These are phyloP conservation scores for Wickerhamiella musiphila DNA, from an alignment of 805 yeast species.

Conservation along the genomic window DNA sequence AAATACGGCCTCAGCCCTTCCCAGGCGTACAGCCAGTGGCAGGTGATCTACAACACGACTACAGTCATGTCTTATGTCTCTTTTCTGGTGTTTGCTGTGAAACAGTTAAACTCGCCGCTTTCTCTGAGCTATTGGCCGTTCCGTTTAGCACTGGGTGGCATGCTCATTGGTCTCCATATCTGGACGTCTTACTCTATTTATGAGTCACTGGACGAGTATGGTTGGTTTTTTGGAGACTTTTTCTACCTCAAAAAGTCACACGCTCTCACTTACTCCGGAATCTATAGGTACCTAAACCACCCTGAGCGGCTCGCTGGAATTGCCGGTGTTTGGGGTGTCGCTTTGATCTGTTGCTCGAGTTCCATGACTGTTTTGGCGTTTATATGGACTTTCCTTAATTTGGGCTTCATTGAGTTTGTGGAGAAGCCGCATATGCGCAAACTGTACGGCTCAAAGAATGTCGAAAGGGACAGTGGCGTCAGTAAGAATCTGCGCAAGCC, in stretches of 20 bases:
- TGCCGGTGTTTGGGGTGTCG: conserved; percentile 62
- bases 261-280: conserved; percentile 56
- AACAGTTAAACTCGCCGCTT: conserved; percentile 17
- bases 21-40: conserved; percentile 59
- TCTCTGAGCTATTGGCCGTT: conserved; percentile 25
- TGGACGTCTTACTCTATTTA: conserved; percentile 57
- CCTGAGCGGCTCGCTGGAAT: conserved; percentile 69
- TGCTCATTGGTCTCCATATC: conserved; percentile 39
- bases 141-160: conserved; percentile 39
- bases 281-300: conserved; percentile 63
- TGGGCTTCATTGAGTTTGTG: conserved; percentile 51
- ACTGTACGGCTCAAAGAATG: conserved; percentile 45
- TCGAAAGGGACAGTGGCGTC: conserved; percentile 29
- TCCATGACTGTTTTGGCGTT: conserved; percentile 34
- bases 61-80: conserved; percentile 42
- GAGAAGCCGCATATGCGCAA: conserved; percentile 66
- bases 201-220: conserved; percentile 59
- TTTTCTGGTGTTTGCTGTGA: conserved; percentile 23
- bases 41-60: conserved; percentile 37
- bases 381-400: conserved; percentile 50
- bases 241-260: conserved; percentile 37
- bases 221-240: conserved; percentile 86
- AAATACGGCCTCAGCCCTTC: conserved; percentile 46
- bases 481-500: conserved; percentile 19
- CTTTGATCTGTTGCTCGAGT: conserved; percentile 36